Base-by-base conservation (phyloP, 371 early-diverging fungal genomes). In the Sporodiniella umbellata region DNA sequence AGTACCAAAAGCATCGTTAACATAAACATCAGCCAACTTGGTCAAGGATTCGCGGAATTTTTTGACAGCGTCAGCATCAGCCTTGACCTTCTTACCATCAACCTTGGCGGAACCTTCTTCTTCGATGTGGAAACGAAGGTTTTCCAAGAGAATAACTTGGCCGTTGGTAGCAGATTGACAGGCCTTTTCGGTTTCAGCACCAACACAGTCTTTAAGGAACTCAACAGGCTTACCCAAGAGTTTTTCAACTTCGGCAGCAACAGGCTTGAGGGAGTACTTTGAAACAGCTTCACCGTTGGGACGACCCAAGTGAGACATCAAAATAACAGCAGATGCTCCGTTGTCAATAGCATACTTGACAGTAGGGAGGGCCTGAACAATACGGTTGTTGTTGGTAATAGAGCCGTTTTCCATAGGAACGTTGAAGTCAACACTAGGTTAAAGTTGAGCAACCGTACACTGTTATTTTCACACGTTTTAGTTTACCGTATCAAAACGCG, bases 1-100 rank as follows among this genome's bases (percentile, higher is more conserved):
- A 42, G 97, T 96, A 55, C 99, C 99, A 72, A 99, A 99, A 28
- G 98, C 99, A 74, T 99, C 99, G 80, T 98, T 98, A 51, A 99
- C 87, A 63, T 94, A 96, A 53, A 99, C 75, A 74, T 99, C 99
- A 52, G 96, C 98, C 43, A 98, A 86, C 57, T 84, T 87, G 58
- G 91, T 84, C 58, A 99, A 88, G 51, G 93, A 93, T 8, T 66
- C 85, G 54, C 98, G 88, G 92, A 98, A 97, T 51, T 68, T 77
- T 44, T 86, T 78, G 66, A 97, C 87, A 46, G 78, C 83, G 18
- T 83, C 86, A 48, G 88, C 77, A 49, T 75, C 71, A 48, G 98
- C 99, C 89, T 95, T 97, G 77, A 66, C 65, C 82, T 94, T 94
- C 39, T 89, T 87, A 53, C 95, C 95, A 17, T 86, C 81, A 62